phyloP scores from a whole-genome alignment of 148 eudicot species.

The Chenopodium quinoa region DNA sequence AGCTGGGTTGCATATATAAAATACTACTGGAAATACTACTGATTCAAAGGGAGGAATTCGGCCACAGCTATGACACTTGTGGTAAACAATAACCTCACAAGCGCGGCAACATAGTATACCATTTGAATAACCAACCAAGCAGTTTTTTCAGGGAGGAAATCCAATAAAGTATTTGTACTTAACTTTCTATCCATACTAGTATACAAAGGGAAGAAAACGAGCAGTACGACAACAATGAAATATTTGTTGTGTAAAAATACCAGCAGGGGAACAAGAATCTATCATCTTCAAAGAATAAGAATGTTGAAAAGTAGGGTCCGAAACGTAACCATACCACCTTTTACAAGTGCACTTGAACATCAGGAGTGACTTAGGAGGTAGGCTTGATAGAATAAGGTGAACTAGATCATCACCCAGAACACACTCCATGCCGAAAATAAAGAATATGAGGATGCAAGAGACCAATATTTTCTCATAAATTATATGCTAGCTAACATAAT shows the following conservation, averaged over 20 bases:
- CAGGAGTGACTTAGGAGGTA: not conserved
- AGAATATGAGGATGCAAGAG: too few species aligned
- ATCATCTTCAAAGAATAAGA: not conserved
- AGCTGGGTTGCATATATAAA: not conserved
- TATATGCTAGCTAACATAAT: too few species aligned
- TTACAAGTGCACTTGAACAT: not conserved
- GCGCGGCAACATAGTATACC: not conserved
- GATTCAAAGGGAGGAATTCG: not conserved
- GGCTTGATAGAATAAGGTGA: not conserved
- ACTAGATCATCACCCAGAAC: not conserved
- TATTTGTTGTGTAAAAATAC: not conserved
- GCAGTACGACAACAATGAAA: too few species aligned
- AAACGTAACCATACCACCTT: not conserved
- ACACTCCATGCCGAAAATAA: not conserved
- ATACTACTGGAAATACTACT: not conserved
- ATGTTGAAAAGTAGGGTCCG: not conserved
- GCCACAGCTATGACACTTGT: not conserved
- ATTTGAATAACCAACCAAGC: slow-evolving; percentile 7
- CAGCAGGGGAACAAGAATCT: not conserved
- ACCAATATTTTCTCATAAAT: too few species aligned
- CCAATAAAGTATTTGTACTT: not conserved
- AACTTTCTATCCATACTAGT: not conserved
- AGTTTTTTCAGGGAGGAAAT: not conserved
- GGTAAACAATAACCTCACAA: not conserved
- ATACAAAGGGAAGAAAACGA: too few species aligned